Evolutionary conservation across 2,329 filamentous ascomycete species (phyloP).

Genomic region (Exophiala aquamarina): DNA sequence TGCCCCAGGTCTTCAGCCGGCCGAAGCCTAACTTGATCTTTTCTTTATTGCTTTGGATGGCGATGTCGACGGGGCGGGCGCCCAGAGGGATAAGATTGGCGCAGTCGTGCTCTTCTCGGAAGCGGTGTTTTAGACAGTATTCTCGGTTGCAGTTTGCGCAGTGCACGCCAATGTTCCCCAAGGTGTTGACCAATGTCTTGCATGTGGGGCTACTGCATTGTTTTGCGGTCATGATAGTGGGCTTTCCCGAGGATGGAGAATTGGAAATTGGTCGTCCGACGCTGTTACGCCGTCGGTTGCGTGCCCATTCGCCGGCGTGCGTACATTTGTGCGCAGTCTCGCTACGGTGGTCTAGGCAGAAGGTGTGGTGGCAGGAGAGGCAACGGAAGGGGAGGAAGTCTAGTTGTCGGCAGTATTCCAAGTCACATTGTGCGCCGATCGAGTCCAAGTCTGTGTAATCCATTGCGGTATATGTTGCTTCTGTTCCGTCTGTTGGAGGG

Average conservation of each 20-base stretch:
- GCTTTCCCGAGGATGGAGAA: slow-evolving; percentile 43
- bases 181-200: slow-evolving; percentile 54
- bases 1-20: slow-evolving; percentile 76
- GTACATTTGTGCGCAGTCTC: slow-evolving; percentile 75
- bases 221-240: slow-evolving; percentile 55
- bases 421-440: slow-evolving; percentile 88
- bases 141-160: slow-evolving; percentile 50
- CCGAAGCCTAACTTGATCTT: slow-evolving; percentile 73
- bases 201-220: slow-evolving; percentile 51
- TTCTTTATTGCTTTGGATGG: slow-evolving; percentile 41
- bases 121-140: slow-evolving; percentile 53
- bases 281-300: slow-evolving; percentile 43
- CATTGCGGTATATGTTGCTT: slow-evolving; percentile 25
- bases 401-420: slow-evolving; percentile 86
- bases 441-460: slow-evolving; percentile 66
- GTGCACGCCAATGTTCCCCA: slow-evolving; percentile 50
- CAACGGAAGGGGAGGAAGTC: slow-evolving; percentile 96
- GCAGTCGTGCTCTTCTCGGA: slow-evolving; percentile 77
- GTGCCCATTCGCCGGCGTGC: slow-evolving; percentile 62
- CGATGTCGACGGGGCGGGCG: slow-evolving; percentile 39
- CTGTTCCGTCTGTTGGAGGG: slow-evolving; percentile 3
- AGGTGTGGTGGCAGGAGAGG: slow-evolving; percentile 80
- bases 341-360: slow-evolving; percentile 89
- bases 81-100: slow-evolving; percentile 66
- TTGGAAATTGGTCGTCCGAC: slow-evolving; percentile 28